Evolutionary conservation across 2,329 filamentous ascomycete species (phyloP).

Genomic region (Fusarium caatingaense): DNA sequence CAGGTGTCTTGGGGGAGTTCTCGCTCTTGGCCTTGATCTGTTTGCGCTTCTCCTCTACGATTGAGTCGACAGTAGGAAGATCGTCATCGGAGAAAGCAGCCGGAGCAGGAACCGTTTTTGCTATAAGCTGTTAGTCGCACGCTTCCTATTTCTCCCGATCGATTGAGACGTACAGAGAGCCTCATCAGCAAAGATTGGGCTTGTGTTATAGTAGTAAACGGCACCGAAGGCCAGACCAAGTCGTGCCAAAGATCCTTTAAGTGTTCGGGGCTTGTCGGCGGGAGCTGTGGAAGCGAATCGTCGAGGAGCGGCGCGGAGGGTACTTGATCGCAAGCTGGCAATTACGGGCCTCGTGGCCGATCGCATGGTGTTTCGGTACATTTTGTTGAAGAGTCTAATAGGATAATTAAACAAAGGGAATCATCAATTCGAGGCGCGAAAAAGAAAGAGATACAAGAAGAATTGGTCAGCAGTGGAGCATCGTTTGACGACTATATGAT

Average conservation of each 20-base stretch:
- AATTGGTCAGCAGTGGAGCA: constrained; percentile 45
- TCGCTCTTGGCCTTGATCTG: constrained; percentile 54
- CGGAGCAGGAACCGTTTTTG: constrained; percentile 54
- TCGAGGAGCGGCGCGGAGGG: constrained; percentile 56
- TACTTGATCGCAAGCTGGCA: constrained; percentile 55
- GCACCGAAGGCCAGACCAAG: constrained; percentile 80
- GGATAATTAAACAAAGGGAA: constrained; percentile 8
- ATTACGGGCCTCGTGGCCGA: constrained; percentile 59
- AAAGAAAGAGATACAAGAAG: constrained; percentile 20
- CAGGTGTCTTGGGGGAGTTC: constrained; percentile 36
- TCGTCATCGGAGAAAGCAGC: constrained; percentile 67
- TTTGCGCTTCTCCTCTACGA: constrained; percentile 72
- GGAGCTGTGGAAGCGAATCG: constrained; percentile 66
- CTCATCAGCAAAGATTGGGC: constrained; percentile 86
- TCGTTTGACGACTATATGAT: constrained; percentile 23
- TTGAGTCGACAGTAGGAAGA: constrained; percentile 73
- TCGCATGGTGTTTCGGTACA: constrained; percentile 66
- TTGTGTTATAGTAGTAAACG: constrained; percentile 96
- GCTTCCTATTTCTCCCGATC: neutral
- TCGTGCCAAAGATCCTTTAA: constrained; percentile 80
- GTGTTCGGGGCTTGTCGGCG: constrained; percentile 77
- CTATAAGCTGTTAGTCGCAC: constrained; percentile 37
- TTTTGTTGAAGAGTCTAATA: constrained; percentile 42
- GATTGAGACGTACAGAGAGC: constrained; percentile 69
- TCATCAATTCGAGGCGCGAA: constrained; percentile 5